Percentiles rank a stretch among this genome's conserved stretches.
Evolutionary conservation across 129 eudicot genomes (phyloP).

Genomic region (Artemisia argyi): DNA sequence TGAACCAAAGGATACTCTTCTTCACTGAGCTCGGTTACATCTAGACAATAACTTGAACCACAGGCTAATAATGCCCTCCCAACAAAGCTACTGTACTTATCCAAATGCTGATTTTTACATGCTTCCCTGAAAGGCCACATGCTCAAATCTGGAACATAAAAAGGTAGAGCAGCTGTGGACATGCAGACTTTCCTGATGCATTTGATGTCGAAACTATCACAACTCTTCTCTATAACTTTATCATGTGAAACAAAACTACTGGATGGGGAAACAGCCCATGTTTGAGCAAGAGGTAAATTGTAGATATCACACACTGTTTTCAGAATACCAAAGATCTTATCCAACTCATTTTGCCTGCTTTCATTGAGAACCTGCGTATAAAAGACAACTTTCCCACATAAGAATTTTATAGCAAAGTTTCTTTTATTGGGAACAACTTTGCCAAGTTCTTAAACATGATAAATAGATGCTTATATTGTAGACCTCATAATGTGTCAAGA

Average conservation of each 20-base stretch:
- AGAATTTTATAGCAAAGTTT: neutral
- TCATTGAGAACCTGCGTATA: neutral
- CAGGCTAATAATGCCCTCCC: constrained; percentile 8
- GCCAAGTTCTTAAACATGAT: neutral
- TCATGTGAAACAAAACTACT: constrained; percentile 9
- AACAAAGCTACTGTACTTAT: neutral
- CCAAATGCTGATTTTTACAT: constrained; percentile 4
- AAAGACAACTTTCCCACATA: neutral
- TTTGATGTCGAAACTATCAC: constrained; percentile 1
- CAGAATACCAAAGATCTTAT: neutral
- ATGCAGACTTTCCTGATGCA: constrained; percentile 14
- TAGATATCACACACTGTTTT: constrained; percentile 10
- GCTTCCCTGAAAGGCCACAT: constrained; percentile 16
- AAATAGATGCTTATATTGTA: neutral
- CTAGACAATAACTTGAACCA: constrained; percentile 4
- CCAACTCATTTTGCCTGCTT: constrained; percentile 5
- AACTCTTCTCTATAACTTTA: constrained; percentile 7
- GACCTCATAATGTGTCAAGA: no score
- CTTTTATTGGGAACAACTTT: no score
- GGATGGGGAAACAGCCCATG: constrained; percentile 12
- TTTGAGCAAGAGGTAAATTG: constrained; percentile 15
- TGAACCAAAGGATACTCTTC: constrained; percentile 19
- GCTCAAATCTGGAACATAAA: constrained; percentile 7
- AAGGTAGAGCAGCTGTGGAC: neutral
- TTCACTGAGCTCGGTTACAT: constrained; percentile 6